Conservation (phyloP, 345 rosid species). For the Euclidium syriacum region DNA sequence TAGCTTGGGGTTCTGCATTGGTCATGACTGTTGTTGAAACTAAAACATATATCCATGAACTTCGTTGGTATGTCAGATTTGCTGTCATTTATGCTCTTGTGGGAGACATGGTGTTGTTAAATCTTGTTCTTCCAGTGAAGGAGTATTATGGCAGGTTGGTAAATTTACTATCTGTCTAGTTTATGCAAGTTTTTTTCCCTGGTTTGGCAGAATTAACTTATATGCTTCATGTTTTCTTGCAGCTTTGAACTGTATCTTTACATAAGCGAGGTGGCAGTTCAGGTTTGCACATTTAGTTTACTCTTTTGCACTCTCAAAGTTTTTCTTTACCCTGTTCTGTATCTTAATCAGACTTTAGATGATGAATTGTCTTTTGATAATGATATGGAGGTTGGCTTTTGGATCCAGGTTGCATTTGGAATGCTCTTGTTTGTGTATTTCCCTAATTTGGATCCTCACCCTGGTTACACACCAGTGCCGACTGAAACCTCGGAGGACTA, state of each 20-base stretch:
- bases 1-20: constrained; percentile 79
- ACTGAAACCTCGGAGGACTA: constrained; percentile 51
- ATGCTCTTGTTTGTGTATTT: constrained; percentile 62
- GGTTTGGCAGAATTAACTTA: constrained; percentile 18
- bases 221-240: constrained; percentile 31
- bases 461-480: constrained; percentile 71
- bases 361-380: not conserved
- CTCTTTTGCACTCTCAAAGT: constrained; percentile 12
- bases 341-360: not conserved
- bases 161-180: not conserved
- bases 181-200: not conserved
- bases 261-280: constrained; percentile 73
- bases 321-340: not conserved
- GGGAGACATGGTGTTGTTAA: constrained; percentile 79
- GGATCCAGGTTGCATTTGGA: constrained; percentile 78
- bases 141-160: constrained; percentile 65
- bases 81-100: constrained; percentile 73
- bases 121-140: constrained; percentile 68
- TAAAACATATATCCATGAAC: constrained; percentile 67
- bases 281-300: constrained; percentile 57
- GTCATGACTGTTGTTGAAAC: constrained; percentile 73
- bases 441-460: constrained; percentile 84
- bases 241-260: constrained; percentile 70
- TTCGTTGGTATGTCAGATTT: constrained; percentile 92
- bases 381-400: constrained; percentile 13